phyloP scores from a whole-genome alignment of 192 early-diverging fungal species.

The Podochytrium sp. region DNA sequence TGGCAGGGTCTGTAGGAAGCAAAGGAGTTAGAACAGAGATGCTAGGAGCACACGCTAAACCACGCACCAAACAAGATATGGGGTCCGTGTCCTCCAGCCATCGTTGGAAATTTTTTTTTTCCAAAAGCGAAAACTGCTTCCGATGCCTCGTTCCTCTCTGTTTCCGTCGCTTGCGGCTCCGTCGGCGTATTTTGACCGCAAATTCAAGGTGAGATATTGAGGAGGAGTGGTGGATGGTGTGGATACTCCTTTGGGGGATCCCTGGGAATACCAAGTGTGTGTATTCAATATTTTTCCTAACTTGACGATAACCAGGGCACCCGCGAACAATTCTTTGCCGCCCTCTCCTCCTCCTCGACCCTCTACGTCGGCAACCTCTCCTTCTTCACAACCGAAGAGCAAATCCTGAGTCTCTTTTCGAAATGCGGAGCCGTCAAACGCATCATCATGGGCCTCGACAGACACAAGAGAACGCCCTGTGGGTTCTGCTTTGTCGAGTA shows the following conservation, averaged over 20 bases:
- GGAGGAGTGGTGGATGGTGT: too few relatives aligned
- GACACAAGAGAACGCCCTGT: conserved; percentile 92
- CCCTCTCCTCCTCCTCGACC: conserved; percentile 63
- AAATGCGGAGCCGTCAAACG: conserved; percentile 97
- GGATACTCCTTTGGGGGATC: not conserved
- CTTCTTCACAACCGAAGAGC: conserved; percentile 98
- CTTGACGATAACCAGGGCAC: too few relatives aligned
- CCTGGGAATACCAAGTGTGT: too few relatives aligned
- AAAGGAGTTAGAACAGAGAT: not conserved
- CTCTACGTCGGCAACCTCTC: conserved; percentile 97
- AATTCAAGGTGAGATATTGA: conserved; percentile 31
- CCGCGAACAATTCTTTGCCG: conserved; percentile 27
- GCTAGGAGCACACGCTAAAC: conserved; percentile 48
- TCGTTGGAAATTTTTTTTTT: not conserved
- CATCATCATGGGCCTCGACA: conserved; percentile 97
- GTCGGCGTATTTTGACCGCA: conserved; percentile 31
- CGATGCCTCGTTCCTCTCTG: not conserved
- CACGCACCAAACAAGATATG: conserved; percentile 49
- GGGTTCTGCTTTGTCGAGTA: conserved; percentile 99
- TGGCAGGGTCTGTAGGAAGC: conserved; percentile 34
- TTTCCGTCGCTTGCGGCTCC: conserved; percentile 32
- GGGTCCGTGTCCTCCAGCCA: conserved; percentile 33
- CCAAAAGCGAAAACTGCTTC: not conserved
- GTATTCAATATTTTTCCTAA: too few relatives aligned
- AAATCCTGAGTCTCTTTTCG: conserved; percentile 94